Evolutionary conservation across 116 monocot genomes (phyloP).

Genomic region (Dioscorea cayenensis): DNA sequence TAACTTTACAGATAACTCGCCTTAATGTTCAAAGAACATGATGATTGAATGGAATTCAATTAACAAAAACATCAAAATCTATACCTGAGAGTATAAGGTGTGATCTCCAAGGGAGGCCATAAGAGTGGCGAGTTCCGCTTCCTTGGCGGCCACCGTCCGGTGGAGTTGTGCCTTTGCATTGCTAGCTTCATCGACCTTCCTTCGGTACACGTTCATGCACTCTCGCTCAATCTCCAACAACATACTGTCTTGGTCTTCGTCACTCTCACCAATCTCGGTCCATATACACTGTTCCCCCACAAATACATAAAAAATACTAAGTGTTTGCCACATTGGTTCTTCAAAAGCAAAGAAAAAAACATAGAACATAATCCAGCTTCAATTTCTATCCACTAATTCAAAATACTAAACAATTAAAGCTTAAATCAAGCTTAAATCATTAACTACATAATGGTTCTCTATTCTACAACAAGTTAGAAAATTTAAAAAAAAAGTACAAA

Average conservation of each 20-base stretch:
- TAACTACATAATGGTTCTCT: too few relatives aligned
- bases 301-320: background rate
- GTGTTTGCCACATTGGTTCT: too few relatives aligned
- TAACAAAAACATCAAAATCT: background rate
- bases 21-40: too few relatives aligned
- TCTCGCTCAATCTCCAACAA: slow-evolving; percentile 74
- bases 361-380: too few relatives aligned
- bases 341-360: too few relatives aligned
- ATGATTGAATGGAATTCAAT: too few relatives aligned
- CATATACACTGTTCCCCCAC: slow-evolving; percentile 47
- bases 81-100: background rate
- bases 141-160: slow-evolving; percentile 55
- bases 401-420: too few relatives aligned
- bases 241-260: slow-evolving; percentile 56
- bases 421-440: too few relatives aligned
- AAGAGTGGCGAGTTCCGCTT: slow-evolving; percentile 72
- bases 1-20: too few relatives aligned
- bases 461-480: too few relatives aligned
- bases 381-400: too few relatives aligned
- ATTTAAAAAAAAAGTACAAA: too few relatives aligned
- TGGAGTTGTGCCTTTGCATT: slow-evolving; percentile 51
- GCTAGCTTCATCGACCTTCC: slow-evolving; percentile 70
- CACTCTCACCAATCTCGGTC: slow-evolving; percentile 73
- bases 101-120: slow-evolving; percentile 62
- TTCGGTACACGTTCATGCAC: slow-evolving; percentile 63